These are phyloP conservation scores for Ophiognomonia clavigignenti-juglandacearum DNA, from an alignment of 2,329 filamentous ascomycete genomes.

Conservation along the genomic window DNA sequence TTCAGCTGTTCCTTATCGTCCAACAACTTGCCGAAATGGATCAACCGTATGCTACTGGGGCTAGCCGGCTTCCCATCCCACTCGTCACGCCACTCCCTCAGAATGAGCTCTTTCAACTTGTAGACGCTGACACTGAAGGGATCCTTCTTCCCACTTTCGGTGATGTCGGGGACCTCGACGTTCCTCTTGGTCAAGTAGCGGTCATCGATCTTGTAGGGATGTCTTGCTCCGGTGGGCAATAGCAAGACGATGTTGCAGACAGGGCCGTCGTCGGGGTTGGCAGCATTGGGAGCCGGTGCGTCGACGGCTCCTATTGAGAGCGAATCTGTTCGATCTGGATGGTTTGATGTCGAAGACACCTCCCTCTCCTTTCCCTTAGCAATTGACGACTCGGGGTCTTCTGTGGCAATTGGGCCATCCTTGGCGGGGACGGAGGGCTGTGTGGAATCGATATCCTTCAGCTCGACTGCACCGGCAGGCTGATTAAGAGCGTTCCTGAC, in stretches of 20 bases:
- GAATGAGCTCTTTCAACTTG: slow-evolving; percentile 88
- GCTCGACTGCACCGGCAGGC: slow-evolving; percentile 15
- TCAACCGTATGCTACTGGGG: slow-evolving; percentile 83
- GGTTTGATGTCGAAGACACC: slow-evolving; percentile 19
- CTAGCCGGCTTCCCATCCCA: slow-evolving; percentile 86
- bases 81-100: slow-evolving; percentile 87
- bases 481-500: slow-evolving; percentile 14
- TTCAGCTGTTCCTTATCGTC: slow-evolving; percentile 83
- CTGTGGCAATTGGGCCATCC: slow-evolving; percentile 6
- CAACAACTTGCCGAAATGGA: slow-evolving; percentile 85
- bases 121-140: slow-evolving; percentile 90
- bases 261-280: slow-evolving; percentile 28
- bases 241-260: slow-evolving; percentile 76
- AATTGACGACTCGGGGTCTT: slow-evolving; percentile 16
- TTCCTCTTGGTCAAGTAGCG: slow-evolving; percentile 78
- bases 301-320: slow-evolving; percentile 29
- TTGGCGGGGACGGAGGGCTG: slow-evolving; percentile 16
- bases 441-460: slow-evolving; percentile 12
- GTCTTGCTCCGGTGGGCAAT: slow-evolving; percentile 73
- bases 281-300: slow-evolving; percentile 12
- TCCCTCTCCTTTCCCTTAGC: slow-evolving; percentile 28
- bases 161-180: slow-evolving; percentile 66
- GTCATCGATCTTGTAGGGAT: slow-evolving; percentile 86
- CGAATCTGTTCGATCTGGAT: slow-evolving; percentile 24
- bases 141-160: slow-evolving; percentile 57